Evolutionary conservation across 1,284 basidiomycete genomes (phyloP), one percentile per base, ranked within the genome.

Genomic region (Vanrija pseudolonga): DNA sequence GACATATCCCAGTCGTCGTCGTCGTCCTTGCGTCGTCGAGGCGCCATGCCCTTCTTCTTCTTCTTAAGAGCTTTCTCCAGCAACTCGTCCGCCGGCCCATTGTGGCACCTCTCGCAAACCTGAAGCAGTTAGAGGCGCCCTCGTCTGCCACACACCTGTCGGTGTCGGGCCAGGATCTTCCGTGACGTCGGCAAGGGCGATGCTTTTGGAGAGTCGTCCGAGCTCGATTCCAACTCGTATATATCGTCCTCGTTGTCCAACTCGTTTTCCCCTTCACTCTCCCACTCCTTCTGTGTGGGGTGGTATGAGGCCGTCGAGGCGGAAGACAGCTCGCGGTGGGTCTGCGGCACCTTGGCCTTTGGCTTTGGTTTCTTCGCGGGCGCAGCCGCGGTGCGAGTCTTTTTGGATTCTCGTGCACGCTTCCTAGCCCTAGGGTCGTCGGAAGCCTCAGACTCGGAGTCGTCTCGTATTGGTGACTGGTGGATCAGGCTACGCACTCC

Each of bases 1-100:
- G 82, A 81, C 6, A 73, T 56, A 43, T 59, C 55, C n/a, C 81
- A 82, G 9, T 80, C 80, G 4, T 83, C 81, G 4, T 83, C 81
- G 22, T 49, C 45, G 12, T 61, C 47, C 39, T 80, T 79, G 51
- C 80, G 78, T 50, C 60, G 69, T 1, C 47, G 22, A 4, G 28
- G 28, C 18, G 47, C 79, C 76, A 51, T 82, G 76, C 57, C 56
- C 6, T 57, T 61, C 47, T 63, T 60, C 53, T 67, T 68, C 53
- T 60, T 66, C 43, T 40, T 48, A 19, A 52, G n/a, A 3, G 57
- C 55, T 26, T 60, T 58, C 12, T 53, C 55, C 9, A 72, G 59
- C 3, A 76, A 43, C 3, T 58, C 65, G 19, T 68, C 62, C 0
- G 72, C 71, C 6, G 72, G 71, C 3, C 50, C 62, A 4, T 57